Base-by-base conservation (phyloP, 495 filamentous ascomycete genomes). In the Aspergillus wentii region DNA sequence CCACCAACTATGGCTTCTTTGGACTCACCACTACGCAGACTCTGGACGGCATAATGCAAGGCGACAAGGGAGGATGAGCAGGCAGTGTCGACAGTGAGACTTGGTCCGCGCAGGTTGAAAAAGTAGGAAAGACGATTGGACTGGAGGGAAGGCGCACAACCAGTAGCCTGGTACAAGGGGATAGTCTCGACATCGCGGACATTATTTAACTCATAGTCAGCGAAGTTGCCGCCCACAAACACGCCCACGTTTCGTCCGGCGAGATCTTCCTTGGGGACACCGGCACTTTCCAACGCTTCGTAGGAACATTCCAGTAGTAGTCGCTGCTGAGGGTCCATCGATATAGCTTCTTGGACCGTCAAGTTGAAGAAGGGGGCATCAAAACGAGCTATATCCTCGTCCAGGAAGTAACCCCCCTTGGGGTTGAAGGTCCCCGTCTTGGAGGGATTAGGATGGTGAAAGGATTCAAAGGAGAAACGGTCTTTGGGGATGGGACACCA, bases 241-340 rank as follows among this genome's bases (percentile, higher is more conserved):
- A 62, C 59, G 4, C 41, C 39, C 0, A 57, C 61, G 11, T 51
- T 49, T 4, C 49, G 51, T 13, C 51, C 38, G 3, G 41, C 22
- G 7, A 55, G 17, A 0, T 35, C 41, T 18, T 61, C 52, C 8
- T 63, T 44, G 5, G 64, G 47, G 1, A 64, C 35, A 8, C 59
- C 59, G 34, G 52, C 49, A 37, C 63, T 64, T 31, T 78, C 71
- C 3, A 75, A 43, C 2, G 68, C 65, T 35, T 76, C 57, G 35
- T 76, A 78, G 4, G 62, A 48, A 0, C 60, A 52, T 25, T 78
- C 67, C 4, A 79, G 63, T 3, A 71, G 27, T 3, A 74, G 50
- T 4, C 75, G 57, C 32, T 74, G 75, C 30, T 73, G 69, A 3
- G 75, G 77, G 34, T 78, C 76, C 61, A 73, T 75, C 9, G 59